phyloP scores from a whole-genome alignment of 768 basidiomycete genomes.

The Auriscalpium orientale region DNA sequence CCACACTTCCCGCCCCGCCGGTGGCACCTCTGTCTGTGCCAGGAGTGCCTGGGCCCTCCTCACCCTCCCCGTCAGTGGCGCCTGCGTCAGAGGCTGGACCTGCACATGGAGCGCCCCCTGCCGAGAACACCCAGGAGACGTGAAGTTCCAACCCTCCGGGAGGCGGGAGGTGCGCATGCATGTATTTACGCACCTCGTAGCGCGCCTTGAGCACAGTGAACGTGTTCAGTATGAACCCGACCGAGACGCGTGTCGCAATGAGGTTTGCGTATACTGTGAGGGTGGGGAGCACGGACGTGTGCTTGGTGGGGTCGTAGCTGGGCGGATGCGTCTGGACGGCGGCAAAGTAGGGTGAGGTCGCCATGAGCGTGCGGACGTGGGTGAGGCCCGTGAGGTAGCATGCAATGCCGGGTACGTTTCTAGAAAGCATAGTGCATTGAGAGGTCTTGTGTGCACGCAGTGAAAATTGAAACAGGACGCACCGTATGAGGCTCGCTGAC shows the following conservation, averaged over 20 bases:
- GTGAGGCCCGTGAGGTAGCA: slow-evolving; percentile 86
- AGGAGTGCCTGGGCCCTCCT: too few relatives aligned
- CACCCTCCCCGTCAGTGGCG: too few relatives aligned
- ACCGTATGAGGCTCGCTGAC: slow-evolving; percentile 69
- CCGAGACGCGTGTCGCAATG: slow-evolving; percentile 66
- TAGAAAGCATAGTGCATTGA: slow-evolving; percentile 22
- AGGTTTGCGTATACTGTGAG: slow-evolving; percentile 77
- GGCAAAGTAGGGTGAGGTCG: slow-evolving; percentile 65
- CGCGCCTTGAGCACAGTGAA: slow-evolving; percentile 89
- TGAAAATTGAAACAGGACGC: slow-evolving; percentile 10
- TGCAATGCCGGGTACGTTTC: slow-evolving; percentile 91
- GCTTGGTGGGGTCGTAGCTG: slow-evolving; percentile 6
- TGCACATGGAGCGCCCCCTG: too few relatives aligned
- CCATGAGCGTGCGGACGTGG: slow-evolving; percentile 71
- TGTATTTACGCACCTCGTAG: slow-evolving; percentile 58
- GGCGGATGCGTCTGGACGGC: slow-evolving; percentile 8
- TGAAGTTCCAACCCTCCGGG: too few relatives aligned
- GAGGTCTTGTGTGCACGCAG: background rate
- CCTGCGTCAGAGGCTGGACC: too few relatives aligned
- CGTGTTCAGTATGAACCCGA: slow-evolving; percentile 84
- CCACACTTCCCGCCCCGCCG: too few relatives aligned
- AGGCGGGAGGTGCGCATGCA: too few relatives aligned
- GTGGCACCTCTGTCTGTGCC: too few relatives aligned
- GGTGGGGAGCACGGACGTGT: slow-evolving; percentile 55
- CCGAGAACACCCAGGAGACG: too few relatives aligned